phyloP scores from a whole-genome alignment of 1,139 yeast genomes.

The Geotrichum reessii region DNA sequence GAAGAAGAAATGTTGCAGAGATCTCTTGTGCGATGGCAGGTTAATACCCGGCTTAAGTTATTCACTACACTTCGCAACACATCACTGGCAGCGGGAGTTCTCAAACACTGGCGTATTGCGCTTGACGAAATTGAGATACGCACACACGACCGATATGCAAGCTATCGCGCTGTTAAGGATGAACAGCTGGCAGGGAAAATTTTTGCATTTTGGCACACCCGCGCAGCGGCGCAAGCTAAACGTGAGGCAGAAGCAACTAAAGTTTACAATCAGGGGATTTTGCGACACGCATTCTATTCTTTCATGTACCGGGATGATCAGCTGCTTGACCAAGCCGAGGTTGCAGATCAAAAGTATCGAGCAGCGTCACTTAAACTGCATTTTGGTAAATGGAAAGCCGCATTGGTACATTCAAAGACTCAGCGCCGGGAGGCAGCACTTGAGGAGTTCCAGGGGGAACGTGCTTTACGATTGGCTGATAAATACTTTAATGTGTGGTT shows the following conservation, averaged over 20 bases:
- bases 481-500: conserved; percentile 5
- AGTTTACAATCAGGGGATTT: conserved; percentile 7
- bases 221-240: neutral
- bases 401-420: neutral
- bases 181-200: neutral
- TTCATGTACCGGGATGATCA: conserved; percentile 1
- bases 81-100: conserved; percentile 2
- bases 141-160: neutral
- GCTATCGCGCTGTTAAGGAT: neutral
- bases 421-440: neutral
- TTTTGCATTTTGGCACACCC: conserved; percentile 4
- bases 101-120: conserved; percentile 7
- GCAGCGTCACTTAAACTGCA: neutral
- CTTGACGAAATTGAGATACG: neutral
- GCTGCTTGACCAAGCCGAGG: neutral
- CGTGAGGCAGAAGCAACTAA: neutral
- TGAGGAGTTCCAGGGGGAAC: neutral
- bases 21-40: conserved; percentile 7
- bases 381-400: conserved; percentile 2
- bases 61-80: conserved; percentile 5
- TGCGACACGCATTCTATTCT: conserved; percentile 10
- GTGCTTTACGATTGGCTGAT: neutral
- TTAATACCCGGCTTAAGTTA: neutral
- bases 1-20: conserved; percentile 3
- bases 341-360: conserved; percentile 1